phyloP scores from a whole-genome alignment of 768 basidiomycete species.

The Boletus rex-veris region DNA sequence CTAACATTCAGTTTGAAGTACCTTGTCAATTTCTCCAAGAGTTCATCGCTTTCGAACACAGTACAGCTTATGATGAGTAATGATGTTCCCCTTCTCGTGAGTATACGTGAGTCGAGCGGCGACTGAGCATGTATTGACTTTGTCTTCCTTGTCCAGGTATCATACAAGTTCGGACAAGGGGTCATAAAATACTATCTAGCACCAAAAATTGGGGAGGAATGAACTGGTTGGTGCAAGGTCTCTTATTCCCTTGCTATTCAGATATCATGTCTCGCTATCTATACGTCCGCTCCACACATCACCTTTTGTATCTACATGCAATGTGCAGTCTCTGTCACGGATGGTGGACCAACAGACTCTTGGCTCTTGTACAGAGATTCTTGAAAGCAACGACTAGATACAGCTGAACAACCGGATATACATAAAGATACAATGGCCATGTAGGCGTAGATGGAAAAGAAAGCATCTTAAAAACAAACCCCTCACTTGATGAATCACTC shows the following conservation, averaged over 20 bases:
- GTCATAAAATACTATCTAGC: conserved; percentile 93
- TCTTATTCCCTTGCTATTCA: conserved; percentile 6
- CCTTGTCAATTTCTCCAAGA: conserved; percentile 95
- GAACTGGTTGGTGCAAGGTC: conserved; percentile 9
- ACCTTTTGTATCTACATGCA: conserved; percentile 14
- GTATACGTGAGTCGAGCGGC: conserved; percentile 20
- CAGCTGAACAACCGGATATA: conserved; percentile 10
- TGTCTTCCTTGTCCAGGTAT: conserved; percentile 48
- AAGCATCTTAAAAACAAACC: conserved; percentile 12
- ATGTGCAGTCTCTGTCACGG: neutral
- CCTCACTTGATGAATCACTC: conserved; percentile 3
- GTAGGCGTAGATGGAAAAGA: conserved; percentile 5
- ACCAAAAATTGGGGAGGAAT: conserved; percentile 91
- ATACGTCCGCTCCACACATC: neutral
- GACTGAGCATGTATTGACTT: neutral
- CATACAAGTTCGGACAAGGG: conserved; percentile 87
- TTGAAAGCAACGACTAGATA: conserved; percentile 14
- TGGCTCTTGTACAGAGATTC: neutral
- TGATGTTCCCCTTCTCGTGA: conserved; percentile 83
- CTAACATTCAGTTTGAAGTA: conserved; percentile 97
- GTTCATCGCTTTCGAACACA: conserved; percentile 61
- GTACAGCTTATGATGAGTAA: conserved; percentile 89
- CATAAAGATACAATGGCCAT: neutral
- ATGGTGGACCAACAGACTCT: neutral
- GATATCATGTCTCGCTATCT: conserved; percentile 16